A percentile compares a stretch with the other conserved stretches of the same genome.
Evolutionary conservation across 176 grass and related monocot genomes (phyloP).

Genomic region (Canna indica): DNA sequence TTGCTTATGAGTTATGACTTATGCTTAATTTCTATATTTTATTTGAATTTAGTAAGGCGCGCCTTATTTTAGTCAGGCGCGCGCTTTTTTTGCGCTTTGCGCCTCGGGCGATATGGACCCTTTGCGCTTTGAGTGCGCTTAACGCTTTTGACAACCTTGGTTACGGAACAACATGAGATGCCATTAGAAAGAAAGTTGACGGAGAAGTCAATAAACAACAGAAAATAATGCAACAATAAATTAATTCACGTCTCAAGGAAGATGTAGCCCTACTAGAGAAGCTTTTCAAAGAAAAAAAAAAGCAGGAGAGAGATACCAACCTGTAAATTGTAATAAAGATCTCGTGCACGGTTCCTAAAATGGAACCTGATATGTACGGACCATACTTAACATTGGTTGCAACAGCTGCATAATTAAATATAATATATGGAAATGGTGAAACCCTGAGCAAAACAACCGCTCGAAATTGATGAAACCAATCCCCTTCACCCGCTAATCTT

Average conservation of each 20-base stretch:
- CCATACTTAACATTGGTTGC: constrained; percentile 19
- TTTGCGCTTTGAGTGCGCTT: too few species aligned
- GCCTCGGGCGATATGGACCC: too few species aligned
- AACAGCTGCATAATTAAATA: constrained; percentile 26
- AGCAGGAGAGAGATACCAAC: background rate
- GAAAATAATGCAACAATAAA: background rate
- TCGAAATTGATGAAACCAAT: constrained; percentile 31
- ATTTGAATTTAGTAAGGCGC: too few species aligned
- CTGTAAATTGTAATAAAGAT: constrained; percentile 24
- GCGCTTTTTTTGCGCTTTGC: too few species aligned
- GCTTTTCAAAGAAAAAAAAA: background rate
- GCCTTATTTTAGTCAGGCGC: too few species aligned
- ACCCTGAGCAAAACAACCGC: constrained; percentile 18
- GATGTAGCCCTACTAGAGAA: background rate
- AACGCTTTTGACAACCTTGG: too few species aligned
- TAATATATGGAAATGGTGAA: constrained; percentile 24
- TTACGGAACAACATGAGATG: background rate
- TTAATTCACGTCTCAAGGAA: background rate
- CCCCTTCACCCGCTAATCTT: constrained; percentile 22
- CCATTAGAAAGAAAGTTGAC: background rate
- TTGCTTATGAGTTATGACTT: too few species aligned
- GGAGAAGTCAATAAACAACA: background rate
- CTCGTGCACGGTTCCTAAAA: constrained; percentile 18
- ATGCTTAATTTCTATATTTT: too few species aligned
- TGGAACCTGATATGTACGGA: constrained; percentile 20